Percentiles rank a stretch among this genome's conserved stretches.
Evolutionary conservation across 805 yeast species (phyloP).

Genomic region (Yarrowia sp.): DNA sequence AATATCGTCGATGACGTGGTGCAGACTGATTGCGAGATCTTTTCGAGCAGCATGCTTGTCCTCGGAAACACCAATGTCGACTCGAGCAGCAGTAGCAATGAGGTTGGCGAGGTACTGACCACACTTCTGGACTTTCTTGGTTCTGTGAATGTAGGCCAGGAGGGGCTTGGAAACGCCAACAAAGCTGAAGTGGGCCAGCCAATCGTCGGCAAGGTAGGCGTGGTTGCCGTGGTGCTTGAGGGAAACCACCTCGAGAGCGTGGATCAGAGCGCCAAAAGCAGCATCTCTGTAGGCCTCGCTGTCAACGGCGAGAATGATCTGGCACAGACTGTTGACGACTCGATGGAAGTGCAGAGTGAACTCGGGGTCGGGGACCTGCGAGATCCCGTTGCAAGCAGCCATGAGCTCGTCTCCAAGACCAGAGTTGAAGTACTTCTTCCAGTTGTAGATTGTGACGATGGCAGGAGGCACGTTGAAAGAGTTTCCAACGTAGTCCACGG

Average conservation of each 20-base stretch:
- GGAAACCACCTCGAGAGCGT: conserved; percentile 14
- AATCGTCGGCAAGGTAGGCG: conserved; percentile 22
- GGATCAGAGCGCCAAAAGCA: conserved; percentile 9
- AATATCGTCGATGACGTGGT: conserved; percentile 9
- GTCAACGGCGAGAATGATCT: conserved; percentile 16
- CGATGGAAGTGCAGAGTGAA: conserved; percentile 6
- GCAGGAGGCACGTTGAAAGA: conserved; percentile 47
- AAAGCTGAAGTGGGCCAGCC: conserved; percentile 10
- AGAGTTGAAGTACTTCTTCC: conserved; percentile 40
- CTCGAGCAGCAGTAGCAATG: conserved; percentile 13
- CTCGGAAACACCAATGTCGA: conserved; percentile 3
- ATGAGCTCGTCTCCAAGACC: conserved; percentile 19
- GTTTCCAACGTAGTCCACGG: conserved; percentile 67
- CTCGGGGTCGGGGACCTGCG: conserved; percentile 21
- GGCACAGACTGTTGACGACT: conserved; percentile 16
- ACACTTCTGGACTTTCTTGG: conserved; percentile 17
- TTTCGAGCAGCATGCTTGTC: conserved; percentile 19
- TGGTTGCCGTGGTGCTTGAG: conserved; percentile 10
- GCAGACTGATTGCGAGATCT: conserved; percentile 12
- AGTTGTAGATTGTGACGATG: conserved; percentile 52
- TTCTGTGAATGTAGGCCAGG: not conserved
- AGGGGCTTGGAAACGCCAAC: conserved; percentile 9
- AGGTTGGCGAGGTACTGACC: conserved; percentile 17
- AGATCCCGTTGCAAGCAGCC: conserved; percentile 1
- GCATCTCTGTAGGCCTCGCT: conserved; percentile 6